Evolutionary conservation across 257 asterid genomes (phyloP).

Genomic region (Rhazya stricta): DNA sequence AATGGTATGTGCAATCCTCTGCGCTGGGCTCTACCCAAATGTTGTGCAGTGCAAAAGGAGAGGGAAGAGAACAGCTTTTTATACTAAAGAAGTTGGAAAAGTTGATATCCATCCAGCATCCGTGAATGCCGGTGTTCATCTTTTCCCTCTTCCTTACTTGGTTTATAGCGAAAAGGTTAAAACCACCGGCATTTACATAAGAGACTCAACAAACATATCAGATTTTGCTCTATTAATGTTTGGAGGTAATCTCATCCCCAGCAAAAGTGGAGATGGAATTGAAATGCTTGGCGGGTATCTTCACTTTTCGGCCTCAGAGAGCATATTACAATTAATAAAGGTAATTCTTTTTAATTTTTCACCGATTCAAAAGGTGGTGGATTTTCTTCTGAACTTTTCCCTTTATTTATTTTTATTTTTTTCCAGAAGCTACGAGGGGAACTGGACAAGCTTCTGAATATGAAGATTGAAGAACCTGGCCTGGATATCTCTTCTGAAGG

Average conservation of each 20-base stretch:
- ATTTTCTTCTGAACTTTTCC: neutral
- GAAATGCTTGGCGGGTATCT: constrained; percentile 98
- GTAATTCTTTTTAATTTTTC: constrained; percentile 27
- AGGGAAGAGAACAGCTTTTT: constrained; percentile 80
- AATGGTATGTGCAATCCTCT: constrained; percentile 90
- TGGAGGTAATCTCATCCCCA: constrained; percentile 84
- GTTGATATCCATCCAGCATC: constrained; percentile 94
- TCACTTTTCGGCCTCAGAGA: constrained; percentile 81
- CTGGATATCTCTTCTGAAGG: constrained; percentile 70
- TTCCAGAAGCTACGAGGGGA: constrained; percentile 81
- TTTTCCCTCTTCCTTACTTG: constrained; percentile 86
- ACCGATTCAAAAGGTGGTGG: neutral
- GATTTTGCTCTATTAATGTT: constrained; percentile 92
- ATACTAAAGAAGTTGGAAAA: constrained; percentile 81
- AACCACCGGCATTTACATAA: constrained; percentile 59
- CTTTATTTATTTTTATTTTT: neutral
- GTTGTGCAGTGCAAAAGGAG: constrained; percentile 94
- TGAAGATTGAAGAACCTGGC: constrained; percentile 80
- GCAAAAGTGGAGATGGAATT: constrained; percentile 69
- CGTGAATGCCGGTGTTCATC: constrained; percentile 69
- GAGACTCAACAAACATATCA: constrained; percentile 89
- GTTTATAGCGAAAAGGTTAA: constrained; percentile 92
- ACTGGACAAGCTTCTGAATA: constrained; percentile 71
- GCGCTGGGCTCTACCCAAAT: constrained; percentile 95
- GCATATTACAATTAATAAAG: constrained; percentile 71